These are phyloP conservation scores for Gaertneriomyces semiglobifer DNA, from an alignment of 192 early-diverging fungal species.

Conservation along the genomic window DNA sequence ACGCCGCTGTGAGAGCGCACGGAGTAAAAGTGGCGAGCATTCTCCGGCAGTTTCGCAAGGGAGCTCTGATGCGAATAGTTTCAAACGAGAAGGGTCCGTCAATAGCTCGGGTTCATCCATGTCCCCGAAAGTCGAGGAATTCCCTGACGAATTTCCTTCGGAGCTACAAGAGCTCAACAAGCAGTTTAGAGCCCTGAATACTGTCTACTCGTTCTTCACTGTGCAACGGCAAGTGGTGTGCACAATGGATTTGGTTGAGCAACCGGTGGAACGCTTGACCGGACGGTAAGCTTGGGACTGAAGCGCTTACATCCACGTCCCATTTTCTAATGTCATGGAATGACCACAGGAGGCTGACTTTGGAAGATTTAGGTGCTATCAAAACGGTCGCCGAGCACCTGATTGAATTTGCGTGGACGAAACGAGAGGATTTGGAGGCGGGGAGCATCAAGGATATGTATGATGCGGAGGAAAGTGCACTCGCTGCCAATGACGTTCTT, in stretches of 20 bases:
- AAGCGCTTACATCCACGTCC: not conserved
- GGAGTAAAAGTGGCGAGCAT: not conserved
- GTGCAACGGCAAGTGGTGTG: slow-evolving; percentile 35
- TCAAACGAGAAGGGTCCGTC: not conserved
- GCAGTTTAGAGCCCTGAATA: slow-evolving; percentile 28
- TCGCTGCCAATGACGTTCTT: slow-evolving; percentile 11
- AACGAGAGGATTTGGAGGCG: slow-evolving; percentile 23
- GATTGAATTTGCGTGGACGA: slow-evolving; percentile 29
- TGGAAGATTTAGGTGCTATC: slow-evolving; percentile 27
- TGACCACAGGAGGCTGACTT: slow-evolving; percentile 7
- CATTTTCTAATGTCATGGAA: not conserved
- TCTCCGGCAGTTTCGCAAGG: not conserved
- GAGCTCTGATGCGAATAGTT: not conserved
- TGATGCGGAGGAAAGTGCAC: slow-evolving; percentile 13
- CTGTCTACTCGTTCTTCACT: slow-evolving; percentile 29
- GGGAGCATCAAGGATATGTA: slow-evolving; percentile 20
- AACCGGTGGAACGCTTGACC: slow-evolving; percentile 16
- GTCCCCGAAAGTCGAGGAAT: not conserved
- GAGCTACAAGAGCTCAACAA: slow-evolving; percentile 15
- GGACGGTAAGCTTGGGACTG: slow-evolving; percentile 16
- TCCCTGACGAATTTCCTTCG: slow-evolving; percentile 19
- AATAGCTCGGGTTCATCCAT: not conserved
- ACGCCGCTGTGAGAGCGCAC: not conserved
- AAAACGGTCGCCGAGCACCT: slow-evolving; percentile 18
- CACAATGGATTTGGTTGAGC: slow-evolving; percentile 18